phyloP scores from a whole-genome alignment of 345 rosid genomes.

The Syzygium jambos region DNA sequence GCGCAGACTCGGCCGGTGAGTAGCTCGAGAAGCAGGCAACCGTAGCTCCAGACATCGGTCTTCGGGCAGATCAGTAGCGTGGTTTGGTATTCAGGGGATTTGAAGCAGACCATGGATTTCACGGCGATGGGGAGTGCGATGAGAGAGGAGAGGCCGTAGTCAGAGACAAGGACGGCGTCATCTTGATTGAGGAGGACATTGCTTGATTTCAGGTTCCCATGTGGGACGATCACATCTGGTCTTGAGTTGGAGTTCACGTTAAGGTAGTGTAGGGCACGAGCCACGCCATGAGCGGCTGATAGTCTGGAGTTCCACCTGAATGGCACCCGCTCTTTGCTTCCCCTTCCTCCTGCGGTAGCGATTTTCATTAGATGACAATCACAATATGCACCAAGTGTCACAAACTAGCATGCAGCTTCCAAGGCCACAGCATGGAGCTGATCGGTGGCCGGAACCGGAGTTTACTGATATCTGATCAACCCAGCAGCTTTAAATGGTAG shows the following conservation, averaged over 20 bases:
- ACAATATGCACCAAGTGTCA: not conserved
- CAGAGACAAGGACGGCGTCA: conserved; percentile 29
- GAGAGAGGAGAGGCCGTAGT: conserved; percentile 31
- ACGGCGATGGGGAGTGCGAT: conserved; percentile 26
- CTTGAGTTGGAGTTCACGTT: conserved; percentile 13
- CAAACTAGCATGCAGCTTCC: not conserved
- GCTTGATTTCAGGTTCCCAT: conserved; percentile 45
- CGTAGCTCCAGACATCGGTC: conserved; percentile 51
- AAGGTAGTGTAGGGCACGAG: conserved; percentile 40
- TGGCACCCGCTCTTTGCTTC: conserved; percentile 14
- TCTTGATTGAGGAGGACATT: conserved; percentile 40
- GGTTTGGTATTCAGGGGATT: conserved; percentile 37
- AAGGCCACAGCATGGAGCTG: not conserved
- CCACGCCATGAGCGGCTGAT: conserved; percentile 29
- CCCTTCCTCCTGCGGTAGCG: not conserved
- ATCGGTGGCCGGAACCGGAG: not conserved
- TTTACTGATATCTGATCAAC: not conserved
- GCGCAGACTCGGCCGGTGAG: conserved; percentile 31
- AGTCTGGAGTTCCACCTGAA: conserved; percentile 42
- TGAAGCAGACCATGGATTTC: conserved; percentile 24
- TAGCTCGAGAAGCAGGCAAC: conserved; percentile 34
- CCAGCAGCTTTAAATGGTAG: not conserved
- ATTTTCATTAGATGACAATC: not conserved
- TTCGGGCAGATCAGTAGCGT: conserved; percentile 17
- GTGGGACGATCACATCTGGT: conserved; percentile 14